These are phyloP conservation scores for Diaporthe sp. DNA, from an alignment of 2,329 filamentous ascomycete genomes.

Conservation along the genomic window DNA sequence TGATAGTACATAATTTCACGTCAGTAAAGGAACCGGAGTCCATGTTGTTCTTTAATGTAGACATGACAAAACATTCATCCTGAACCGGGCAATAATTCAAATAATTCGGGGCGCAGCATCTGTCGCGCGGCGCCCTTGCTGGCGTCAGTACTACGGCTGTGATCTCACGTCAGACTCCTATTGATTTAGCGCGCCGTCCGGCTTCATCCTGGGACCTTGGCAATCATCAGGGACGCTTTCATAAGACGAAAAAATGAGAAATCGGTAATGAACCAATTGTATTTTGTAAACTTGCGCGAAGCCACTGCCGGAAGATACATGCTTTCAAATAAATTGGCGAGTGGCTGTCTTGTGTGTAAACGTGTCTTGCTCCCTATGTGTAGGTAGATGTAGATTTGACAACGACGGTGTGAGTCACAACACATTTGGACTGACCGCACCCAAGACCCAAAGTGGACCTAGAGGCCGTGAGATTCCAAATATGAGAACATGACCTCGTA, in stretches of 20 bases:
- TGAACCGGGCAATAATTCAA: not conserved
- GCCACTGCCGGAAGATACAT: not conserved
- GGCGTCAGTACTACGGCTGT: not conserved
- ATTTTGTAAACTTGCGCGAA: not conserved
- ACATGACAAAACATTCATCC: not conserved
- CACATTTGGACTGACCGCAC: not conserved
- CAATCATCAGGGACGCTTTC: not conserved
- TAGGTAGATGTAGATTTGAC: too few species aligned
- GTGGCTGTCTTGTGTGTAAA: not conserved
- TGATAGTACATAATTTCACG: not conserved
- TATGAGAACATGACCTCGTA: slow-evolving; percentile 46
- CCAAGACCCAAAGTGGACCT: too few species aligned
- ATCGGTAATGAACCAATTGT: not conserved
- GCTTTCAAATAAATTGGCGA: not conserved
- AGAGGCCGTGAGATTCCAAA: slow-evolving; percentile 22
- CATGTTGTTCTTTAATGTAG: not conserved
- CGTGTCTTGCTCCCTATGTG: not conserved
- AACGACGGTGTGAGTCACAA: not conserved
- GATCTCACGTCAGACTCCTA: slow-evolving; percentile 31
- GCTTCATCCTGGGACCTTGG: not conserved
- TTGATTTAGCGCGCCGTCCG: not conserved
- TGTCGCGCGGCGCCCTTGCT: not conserved
- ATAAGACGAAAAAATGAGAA: not conserved
- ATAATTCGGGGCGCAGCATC: slow-evolving; percentile 20
- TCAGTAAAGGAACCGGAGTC: not conserved